Evolutionary conservation across 257 asterid species (phyloP).

Genomic region (Nicotiana undulata): DNA sequence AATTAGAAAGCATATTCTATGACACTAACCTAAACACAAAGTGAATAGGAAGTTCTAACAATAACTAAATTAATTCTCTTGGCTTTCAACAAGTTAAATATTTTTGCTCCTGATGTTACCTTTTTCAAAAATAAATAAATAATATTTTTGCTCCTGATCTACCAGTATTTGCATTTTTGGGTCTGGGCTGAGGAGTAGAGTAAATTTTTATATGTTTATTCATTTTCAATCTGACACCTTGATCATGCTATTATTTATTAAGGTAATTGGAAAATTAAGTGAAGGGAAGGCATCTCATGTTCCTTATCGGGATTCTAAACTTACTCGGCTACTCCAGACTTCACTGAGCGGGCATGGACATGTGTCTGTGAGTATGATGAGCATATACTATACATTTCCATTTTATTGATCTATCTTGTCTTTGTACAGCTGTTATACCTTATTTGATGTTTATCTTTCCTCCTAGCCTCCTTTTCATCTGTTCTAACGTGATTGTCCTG

Average conservation of each 20-base stretch:
- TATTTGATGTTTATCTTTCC: neutral
- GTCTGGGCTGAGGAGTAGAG: neutral
- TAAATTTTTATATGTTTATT: neutral
- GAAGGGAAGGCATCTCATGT: constrained; percentile 96
- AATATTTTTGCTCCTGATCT: neutral
- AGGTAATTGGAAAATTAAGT: constrained; percentile 98
- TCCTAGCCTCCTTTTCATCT: neutral
- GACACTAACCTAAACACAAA: neutral
- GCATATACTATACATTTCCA: neutral
- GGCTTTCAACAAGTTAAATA: neutral
- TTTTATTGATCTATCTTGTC: neutral
- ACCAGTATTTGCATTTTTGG: neutral
- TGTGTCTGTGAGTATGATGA: constrained; percentile 71
- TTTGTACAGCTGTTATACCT: neutral
- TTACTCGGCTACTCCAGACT: constrained; percentile 91
- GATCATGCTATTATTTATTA: constrained; percentile 16
- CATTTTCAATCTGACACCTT: constrained; percentile 13
- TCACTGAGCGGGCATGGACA: constrained; percentile 98
- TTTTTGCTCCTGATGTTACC: neutral
- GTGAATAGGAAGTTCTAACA: neutral
- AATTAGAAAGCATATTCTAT: neutral
- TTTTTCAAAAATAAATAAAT: no score
- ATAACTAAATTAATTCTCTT: neutral
- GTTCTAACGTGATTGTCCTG: neutral
- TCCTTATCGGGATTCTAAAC: constrained; percentile 97